These are phyloP conservation scores for apple (Malus domestica) DNA, from an alignment of 306 rosid species.

Conservation along the genomic window ASM211411v1 NC_041804.1:5184001-5184500, in stretches of 20 bases:
- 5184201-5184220: not conserved
- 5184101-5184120: not conserved
- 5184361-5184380: conserved; percentile 40
- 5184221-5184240: conserved; percentile 35
- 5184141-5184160: too few species aligned
- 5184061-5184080: too few species aligned
- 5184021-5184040: too few species aligned
- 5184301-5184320: conserved; percentile 17
- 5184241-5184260: conserved; percentile 41
- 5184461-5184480: conserved; percentile 37
- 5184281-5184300: conserved; percentile 13
- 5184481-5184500: not conserved
- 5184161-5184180: not conserved
- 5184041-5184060: too few species aligned
- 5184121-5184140: not conserved
- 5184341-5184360: conserved; percentile 25
- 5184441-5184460: conserved; percentile 69
- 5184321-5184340: conserved; percentile 29
- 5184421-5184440: conserved; percentile 65
- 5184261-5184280: conserved; percentile 35
- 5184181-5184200: not conserved
- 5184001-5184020: too few species aligned
- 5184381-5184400: conserved; percentile 90
- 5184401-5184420: conserved; percentile 85
- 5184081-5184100: too few species aligned